A percentile compares a stretch with the other conserved stretches of the same genome.
Evolutionary conservation across 805 yeast species (phyloP).

Genomic region (Myxozyma vanderwaltii): DNA sequence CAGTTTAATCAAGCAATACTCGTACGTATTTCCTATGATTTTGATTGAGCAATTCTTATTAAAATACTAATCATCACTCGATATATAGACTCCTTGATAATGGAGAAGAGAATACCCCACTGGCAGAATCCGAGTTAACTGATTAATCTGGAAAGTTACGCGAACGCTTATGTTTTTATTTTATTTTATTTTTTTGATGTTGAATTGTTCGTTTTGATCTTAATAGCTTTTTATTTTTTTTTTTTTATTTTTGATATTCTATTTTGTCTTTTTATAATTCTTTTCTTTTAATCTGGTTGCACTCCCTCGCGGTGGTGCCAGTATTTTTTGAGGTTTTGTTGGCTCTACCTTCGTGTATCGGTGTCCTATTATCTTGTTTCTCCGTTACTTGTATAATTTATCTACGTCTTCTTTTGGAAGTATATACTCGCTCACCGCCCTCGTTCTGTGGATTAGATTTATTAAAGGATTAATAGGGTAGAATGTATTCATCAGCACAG

Average conservation of each 20-base stretch:
- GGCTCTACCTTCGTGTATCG: not conserved
- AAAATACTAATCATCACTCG: not conserved
- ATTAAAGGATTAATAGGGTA: too few relatives aligned
- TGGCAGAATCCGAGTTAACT: slow-evolving; percentile 13
- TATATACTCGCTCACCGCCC: not conserved
- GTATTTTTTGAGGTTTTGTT: not conserved
- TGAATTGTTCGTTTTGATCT: not conserved
- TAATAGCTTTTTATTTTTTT: not conserved
- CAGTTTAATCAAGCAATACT: slow-evolving; percentile 55
- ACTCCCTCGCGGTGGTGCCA: not conserved
- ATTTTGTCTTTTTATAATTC: not conserved
- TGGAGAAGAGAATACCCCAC: slow-evolving; percentile 26
- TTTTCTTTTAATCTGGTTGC: not conserved
- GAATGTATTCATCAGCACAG: too few relatives aligned
- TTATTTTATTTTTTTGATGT: too few relatives aligned
- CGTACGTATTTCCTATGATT: slow-evolving; percentile 19
- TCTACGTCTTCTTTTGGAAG: not conserved
- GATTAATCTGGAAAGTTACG: not conserved
- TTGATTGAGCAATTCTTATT: not conserved
- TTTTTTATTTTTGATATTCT: not conserved
- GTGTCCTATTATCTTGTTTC: not conserved
- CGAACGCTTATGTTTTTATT: too few relatives aligned
- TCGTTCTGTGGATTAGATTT: too few relatives aligned
- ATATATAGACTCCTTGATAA: slow-evolving; percentile 17
- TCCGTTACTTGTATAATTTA: not conserved